Conservation (phyloP, 1,284 basidiomycete genomes). For the Tilletia indica region DNA sequence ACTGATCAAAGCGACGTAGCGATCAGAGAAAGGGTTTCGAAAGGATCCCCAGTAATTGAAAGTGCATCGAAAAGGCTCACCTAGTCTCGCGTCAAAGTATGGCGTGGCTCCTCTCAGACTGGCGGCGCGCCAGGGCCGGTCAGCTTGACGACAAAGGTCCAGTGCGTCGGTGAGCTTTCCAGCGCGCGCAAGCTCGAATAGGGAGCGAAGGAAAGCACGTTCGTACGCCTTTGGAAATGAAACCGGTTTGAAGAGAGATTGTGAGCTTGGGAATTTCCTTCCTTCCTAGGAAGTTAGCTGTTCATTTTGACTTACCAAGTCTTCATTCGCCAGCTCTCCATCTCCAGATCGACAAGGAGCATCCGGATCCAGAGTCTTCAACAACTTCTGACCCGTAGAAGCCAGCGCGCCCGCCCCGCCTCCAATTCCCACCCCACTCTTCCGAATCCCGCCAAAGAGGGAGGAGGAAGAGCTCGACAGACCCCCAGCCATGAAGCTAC, state of each 20-base stretch:
- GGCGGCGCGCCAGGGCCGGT: slow-evolving; percentile 87
- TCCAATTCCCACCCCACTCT: slow-evolving; percentile 5
- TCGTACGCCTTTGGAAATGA: slow-evolving; percentile 61
- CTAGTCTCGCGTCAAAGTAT: slow-evolving; percentile 41
- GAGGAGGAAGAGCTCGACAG: neutral
- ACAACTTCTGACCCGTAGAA: slow-evolving; percentile 60
- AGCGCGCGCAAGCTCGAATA: slow-evolving; percentile 76
- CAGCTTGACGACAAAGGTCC: slow-evolving; percentile 75
- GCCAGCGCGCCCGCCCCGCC: slow-evolving; percentile 33
- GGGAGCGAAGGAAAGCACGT: slow-evolving; percentile 68
- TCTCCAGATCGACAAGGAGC: slow-evolving; percentile 61
- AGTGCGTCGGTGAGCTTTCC: slow-evolving; percentile 80
- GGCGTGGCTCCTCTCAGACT: slow-evolving; percentile 71
- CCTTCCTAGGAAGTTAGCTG: neutral
- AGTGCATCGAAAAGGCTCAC: no score
- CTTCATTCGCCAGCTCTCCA: slow-evolving; percentile 2
- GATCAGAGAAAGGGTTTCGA: no score
- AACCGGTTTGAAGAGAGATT: neutral
- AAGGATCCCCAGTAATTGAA: no score
- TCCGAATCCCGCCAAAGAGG: slow-evolving; percentile 5
- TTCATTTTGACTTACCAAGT: neutral
- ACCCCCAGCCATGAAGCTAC: neutral
- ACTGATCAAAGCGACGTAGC: neutral
- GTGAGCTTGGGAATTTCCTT: neutral
- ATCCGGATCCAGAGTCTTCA: slow-evolving; percentile 73